Evolutionary conservation across 352 stramenopile species (phyloP).

Genomic region (Phytophthora cactorum): DNA sequence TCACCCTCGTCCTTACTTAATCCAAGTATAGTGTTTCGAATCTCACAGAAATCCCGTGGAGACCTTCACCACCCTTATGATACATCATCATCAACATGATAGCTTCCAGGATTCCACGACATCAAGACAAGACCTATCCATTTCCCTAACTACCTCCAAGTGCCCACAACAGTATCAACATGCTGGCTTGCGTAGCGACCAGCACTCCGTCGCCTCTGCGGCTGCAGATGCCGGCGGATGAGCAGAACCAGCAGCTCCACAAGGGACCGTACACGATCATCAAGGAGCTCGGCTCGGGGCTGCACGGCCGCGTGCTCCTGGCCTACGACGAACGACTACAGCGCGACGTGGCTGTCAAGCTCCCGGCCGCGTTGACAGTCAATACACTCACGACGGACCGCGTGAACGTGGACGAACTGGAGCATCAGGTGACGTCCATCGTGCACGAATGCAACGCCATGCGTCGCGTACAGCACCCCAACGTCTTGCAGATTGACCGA

Average conservation of each 20-base stretch:
- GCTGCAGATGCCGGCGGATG: neutral
- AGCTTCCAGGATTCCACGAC: slow-evolving; percentile 1
- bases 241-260: slow-evolving; percentile 9
- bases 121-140: slow-evolving; percentile 6
- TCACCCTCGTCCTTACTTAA: slow-evolving; percentile 17
- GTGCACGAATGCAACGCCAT: slow-evolving; percentile 69
- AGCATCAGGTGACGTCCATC: slow-evolving; percentile 71
- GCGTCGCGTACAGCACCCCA: slow-evolving; percentile 56
- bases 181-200: slow-evolving; percentile 35
- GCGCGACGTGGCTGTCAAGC: slow-evolving; percentile 73
- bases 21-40: slow-evolving; percentile 25
- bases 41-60: slow-evolving; percentile 21
- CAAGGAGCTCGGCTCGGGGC: slow-evolving; percentile 64
- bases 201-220: slow-evolving; percentile 7
- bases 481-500: slow-evolving; percentile 58
- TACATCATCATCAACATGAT: slow-evolving; percentile 28
- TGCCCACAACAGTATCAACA: slow-evolving; percentile 11
- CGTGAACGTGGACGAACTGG: slow-evolving; percentile 47
- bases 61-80: slow-evolving; percentile 34
- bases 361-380: slow-evolving; percentile 55
- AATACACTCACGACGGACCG: slow-evolving; percentile 15
- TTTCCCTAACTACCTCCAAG: slow-evolving; percentile 20
- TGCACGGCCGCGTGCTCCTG: slow-evolving; percentile 71
- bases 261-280: slow-evolving; percentile 57
- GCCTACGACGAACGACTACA: slow-evolving; percentile 55